Evolutionary conservation across 2,329 filamentous ascomycete species (phyloP), one percentile per base, ranked within the genome.

Genomic region (Monosporascus cannonballus): DNA sequence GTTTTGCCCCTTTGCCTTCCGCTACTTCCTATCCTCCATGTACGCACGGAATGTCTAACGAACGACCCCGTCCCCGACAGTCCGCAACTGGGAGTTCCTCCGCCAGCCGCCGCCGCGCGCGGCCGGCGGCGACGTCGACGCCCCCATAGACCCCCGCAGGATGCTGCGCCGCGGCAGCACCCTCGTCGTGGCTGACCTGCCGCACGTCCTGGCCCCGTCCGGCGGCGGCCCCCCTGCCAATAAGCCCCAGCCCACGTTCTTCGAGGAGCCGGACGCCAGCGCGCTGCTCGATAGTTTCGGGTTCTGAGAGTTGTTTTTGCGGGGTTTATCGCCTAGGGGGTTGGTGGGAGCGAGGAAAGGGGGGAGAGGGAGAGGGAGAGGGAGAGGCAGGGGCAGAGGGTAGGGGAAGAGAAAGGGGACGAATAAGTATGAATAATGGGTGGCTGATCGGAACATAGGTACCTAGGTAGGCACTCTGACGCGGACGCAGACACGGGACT

Each of bases 261-360:
- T 97, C 67, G 80, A 95, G 62, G 94, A 99, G 70, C 94, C 94
- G n/a, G 91, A 96, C 72, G 81, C 89, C 27, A 90, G 83, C 67
- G 93, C 90, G 54, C 72, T 99, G 65, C 76, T 97, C 62, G 93
- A 97, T 75, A 92, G 83, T 68, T 97, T 97, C 78, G 93, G 93
- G 1, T 94, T 97, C 67, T 97, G 58, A 56, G 46, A 5, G 22
- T 18, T 14, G 3, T 30, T 1, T n/a, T 14, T 34, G 30, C 1
- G 9, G 11, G 9, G 9, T 34, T 34, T 4, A 14, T 34, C 30
- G 4, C 30, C 9, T 34, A 5, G 11, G 9, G 11, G 9, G 27
- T 30, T 30, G 27, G 27, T 30, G 11, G 3, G 27, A 3, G 9
- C 27, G 30, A 34, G 30, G 11, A 34, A 34, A 34, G 1, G 30